Evolutionary conservation across 2,329 filamentous ascomycete species (phyloP).

Genomic region (Colletotrichum tofieldiae): DNA sequence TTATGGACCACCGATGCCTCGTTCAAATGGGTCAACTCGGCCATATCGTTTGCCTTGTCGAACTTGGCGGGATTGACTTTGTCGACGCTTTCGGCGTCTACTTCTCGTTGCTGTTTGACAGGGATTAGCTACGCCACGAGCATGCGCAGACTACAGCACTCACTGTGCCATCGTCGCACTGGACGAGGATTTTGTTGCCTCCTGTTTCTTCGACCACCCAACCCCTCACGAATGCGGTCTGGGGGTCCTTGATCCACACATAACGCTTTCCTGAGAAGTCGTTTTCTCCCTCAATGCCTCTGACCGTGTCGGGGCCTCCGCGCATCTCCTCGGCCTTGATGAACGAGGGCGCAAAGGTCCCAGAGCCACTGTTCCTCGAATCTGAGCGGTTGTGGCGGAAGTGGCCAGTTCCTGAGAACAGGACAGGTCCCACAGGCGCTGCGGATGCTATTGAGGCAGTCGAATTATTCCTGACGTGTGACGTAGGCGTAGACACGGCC

Average conservation of each 20-base stretch:
- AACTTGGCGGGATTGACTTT: conserved; percentile 99
- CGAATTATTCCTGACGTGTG: conserved; percentile 80
- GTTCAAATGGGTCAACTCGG: conserved; percentile 96
- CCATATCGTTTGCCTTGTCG: conserved; percentile 99
- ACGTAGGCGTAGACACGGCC: conserved; percentile 57
- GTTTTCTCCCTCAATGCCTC: conserved; percentile 94
- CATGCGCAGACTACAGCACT: conserved; percentile 54
- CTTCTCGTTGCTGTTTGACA: conserved; percentile 81
- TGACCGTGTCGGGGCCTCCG: conserved; percentile 68
- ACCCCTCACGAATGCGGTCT: conserved; percentile 91
- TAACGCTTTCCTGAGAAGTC: conserved; percentile 99
- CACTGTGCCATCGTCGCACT: conserved; percentile 93
- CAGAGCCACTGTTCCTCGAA: conserved; percentile 78
- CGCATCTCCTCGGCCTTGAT: conserved; percentile 89
- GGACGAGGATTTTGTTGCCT: conserved; percentile 81
- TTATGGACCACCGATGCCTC: conserved; percentile 99
- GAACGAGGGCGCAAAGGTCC: conserved; percentile 95
- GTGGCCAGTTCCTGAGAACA: conserved; percentile 55
- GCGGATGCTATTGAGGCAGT: conserved; percentile 66
- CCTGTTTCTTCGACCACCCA: conserved; percentile 89
- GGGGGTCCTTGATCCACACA: conserved; percentile 93
- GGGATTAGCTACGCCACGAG: conserved; percentile 42
- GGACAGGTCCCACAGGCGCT: conserved; percentile 57
- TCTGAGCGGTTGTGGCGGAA: conserved; percentile 65
- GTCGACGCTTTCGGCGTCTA: conserved; percentile 90